These are phyloP conservation scores for Kandelia obovata DNA, from an alignment of 345 rosid species.

Conservation along the genomic window DNA sequence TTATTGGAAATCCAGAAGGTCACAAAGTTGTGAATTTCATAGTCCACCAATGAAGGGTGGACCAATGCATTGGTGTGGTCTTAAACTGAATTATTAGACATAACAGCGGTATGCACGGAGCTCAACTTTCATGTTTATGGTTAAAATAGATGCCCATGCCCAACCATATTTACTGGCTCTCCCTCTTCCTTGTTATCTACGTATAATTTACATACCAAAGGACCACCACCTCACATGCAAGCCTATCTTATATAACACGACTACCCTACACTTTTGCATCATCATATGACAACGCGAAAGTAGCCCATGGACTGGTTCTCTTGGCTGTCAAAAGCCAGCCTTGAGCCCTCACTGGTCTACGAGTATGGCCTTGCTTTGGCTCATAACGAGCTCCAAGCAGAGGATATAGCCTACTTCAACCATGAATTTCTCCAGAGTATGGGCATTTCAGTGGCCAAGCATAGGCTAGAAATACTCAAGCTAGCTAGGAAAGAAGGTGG, in stretches of 20 bases:
- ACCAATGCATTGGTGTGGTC: not conserved
- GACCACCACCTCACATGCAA: constrained; percentile 14
- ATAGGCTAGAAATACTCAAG: constrained; percentile 77
- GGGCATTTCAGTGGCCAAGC: constrained; percentile 75
- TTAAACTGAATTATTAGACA: not conserved
- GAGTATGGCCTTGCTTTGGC: constrained; percentile 60
- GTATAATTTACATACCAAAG: constrained; percentile 15
- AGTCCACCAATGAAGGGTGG: not conserved
- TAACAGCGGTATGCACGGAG: not conserved
- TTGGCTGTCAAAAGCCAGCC: constrained; percentile 63
- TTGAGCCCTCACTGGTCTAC: constrained; percentile 57
- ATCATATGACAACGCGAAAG: not conserved
- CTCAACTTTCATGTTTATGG: constrained; percentile 15
- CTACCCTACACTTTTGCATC: not conserved
- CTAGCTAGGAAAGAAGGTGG: constrained; percentile 48
- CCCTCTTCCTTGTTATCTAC: constrained; percentile 24
- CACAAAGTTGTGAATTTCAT: too few relatives aligned
- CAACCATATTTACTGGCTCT: constrained; percentile 23
- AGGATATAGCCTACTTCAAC: constrained; percentile 68
- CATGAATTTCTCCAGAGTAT: constrained; percentile 73
- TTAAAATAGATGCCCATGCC: constrained; percentile 6
- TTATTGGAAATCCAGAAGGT: too few relatives aligned
- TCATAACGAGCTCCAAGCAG: constrained; percentile 57
- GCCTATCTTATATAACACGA: not conserved
- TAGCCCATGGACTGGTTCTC: constrained; percentile 78